phyloP scores from a whole-genome alignment of 768 basidiomycete genomes.

The Serendipita indica region DNA sequence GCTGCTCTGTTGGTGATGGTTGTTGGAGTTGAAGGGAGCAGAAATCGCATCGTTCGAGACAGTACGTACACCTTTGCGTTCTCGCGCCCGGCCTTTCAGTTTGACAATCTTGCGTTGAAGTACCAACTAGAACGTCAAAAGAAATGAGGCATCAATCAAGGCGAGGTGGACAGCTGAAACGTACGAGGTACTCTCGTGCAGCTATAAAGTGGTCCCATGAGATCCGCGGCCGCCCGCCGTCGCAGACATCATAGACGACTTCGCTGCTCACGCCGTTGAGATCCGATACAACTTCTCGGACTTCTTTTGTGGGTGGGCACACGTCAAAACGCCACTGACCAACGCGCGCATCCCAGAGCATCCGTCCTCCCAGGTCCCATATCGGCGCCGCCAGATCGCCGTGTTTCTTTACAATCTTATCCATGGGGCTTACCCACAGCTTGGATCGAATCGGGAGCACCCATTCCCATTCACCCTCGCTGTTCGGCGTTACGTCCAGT shows the following conservation, averaged over 20 bases:
- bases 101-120: background rate
- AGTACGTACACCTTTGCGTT: background rate
- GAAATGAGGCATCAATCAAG: too few relatives aligned
- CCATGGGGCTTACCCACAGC: slow-evolving; percentile 8
- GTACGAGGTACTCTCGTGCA: background rate
- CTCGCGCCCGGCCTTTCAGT: background rate
- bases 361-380: slow-evolving; percentile 6
- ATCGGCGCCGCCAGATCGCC: background rate
- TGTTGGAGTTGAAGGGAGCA: background rate
- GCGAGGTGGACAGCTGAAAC: background rate
- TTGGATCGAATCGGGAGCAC: slow-evolving; percentile 4
- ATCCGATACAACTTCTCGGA: background rate
- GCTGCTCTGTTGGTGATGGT: too few relatives aligned
- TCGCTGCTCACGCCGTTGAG: background rate
- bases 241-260: slow-evolving; percentile 3
- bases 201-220: slow-evolving; percentile 2
- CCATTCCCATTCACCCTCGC: slow-evolving; percentile 1
- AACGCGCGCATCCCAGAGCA: background rate
- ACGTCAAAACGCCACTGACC: slow-evolving; percentile 4
- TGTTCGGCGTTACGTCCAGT: background rate
- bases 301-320: background rate
- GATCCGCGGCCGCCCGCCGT: background rate
- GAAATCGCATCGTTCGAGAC: background rate
- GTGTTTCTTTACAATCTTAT: slow-evolving; percentile 1
- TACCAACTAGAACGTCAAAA: background rate